Percentiles rank a stretch among this genome's conserved stretches.
Conservation (phyloP, 352 stramenopile species). For the Phytophthora uliginosa region DNA sequence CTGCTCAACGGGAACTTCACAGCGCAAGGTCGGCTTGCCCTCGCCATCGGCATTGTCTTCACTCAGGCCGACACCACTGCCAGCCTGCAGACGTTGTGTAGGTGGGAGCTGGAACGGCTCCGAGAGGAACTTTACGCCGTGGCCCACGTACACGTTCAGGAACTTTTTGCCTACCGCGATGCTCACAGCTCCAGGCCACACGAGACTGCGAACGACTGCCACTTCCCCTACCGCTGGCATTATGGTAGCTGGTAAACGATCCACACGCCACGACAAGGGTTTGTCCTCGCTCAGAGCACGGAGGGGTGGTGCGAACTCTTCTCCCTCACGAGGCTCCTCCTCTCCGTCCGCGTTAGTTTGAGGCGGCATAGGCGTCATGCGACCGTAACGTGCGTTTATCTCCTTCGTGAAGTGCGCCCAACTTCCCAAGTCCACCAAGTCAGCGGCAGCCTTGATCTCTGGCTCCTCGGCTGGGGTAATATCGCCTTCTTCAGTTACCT, state of each 20-base stretch:
- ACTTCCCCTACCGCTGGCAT: slow-evolving; percentile 69
- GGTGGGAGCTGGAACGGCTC: slow-evolving; percentile 69
- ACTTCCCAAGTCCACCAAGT: slow-evolving; percentile 74
- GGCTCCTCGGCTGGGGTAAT: slow-evolving; percentile 75
- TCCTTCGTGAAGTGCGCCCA: slow-evolving; percentile 93
- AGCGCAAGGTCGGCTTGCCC: slow-evolving; percentile 53
- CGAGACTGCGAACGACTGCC: slow-evolving; percentile 76
- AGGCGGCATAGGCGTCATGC: slow-evolving; percentile 73
- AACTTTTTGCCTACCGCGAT: slow-evolving; percentile 90
- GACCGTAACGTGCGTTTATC: slow-evolving; percentile 87
- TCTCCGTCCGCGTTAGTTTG: slow-evolving; percentile 82
- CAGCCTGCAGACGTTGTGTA: slow-evolving; percentile 59
- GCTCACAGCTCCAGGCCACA: slow-evolving; percentile 90
- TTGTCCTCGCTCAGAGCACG: slow-evolving; percentile 75
- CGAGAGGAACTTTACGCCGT: slow-evolving; percentile 80
- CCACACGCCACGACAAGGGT: slow-evolving; percentile 76
- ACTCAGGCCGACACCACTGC: slow-evolving; percentile 54
- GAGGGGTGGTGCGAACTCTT: slow-evolving; percentile 72
- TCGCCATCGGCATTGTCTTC: slow-evolving; percentile 49
- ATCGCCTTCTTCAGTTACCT: slow-evolving; percentile 77
- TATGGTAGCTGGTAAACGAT: slow-evolving; percentile 73
- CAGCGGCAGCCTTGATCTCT: slow-evolving; percentile 75
- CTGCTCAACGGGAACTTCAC: slow-evolving; percentile 73
- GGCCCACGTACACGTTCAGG: slow-evolving; percentile 91
- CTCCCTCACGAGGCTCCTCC: slow-evolving; percentile 71